Percentiles rank a stretch among this genome's conserved stretches.
Evolutionary conservation across 257 asterid genomes (phyloP).

Genomic region (Ballota nigra): DNA sequence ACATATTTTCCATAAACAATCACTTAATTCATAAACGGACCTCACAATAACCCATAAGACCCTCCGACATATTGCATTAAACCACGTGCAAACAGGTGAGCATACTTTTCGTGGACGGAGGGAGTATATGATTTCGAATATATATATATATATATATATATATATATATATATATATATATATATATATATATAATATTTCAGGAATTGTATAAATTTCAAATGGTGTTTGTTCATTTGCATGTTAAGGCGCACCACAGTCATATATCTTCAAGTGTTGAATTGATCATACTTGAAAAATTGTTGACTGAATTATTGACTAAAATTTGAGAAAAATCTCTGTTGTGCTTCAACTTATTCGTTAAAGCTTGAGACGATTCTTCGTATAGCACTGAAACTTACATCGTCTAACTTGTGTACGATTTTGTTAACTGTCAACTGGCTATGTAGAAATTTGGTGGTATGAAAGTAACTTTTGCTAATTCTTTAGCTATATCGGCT

Average conservation of each 20-base stretch:
- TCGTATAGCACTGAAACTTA: slow-evolving; percentile 4
- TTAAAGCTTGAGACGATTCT: slow-evolving; percentile 18
- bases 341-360: not conserved
- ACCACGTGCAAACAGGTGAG: no score
- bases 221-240: not conserved
- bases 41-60: no score
- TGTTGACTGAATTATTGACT: not conserved
- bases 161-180: no score
- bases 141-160: no score
- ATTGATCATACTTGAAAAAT: not conserved
- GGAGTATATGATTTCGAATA: no score
- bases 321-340: not conserved
- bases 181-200: not conserved
- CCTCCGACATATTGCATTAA: no score
- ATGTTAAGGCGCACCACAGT: not conserved
- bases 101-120: no score
- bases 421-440: slow-evolving; percentile 18
- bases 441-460: slow-evolving; percentile 2
- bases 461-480: slow-evolving; percentile 13
- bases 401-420: slow-evolving; percentile 13
- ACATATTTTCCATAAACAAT: no score
- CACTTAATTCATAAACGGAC: no score
- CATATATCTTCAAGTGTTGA: not conserved
- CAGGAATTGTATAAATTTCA: slow-evolving; percentile 1
- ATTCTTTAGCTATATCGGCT: slow-evolving; percentile 67